phyloP scores from a whole-genome alignment of 805 yeast species.

The Clavispora asparagi region DNA sequence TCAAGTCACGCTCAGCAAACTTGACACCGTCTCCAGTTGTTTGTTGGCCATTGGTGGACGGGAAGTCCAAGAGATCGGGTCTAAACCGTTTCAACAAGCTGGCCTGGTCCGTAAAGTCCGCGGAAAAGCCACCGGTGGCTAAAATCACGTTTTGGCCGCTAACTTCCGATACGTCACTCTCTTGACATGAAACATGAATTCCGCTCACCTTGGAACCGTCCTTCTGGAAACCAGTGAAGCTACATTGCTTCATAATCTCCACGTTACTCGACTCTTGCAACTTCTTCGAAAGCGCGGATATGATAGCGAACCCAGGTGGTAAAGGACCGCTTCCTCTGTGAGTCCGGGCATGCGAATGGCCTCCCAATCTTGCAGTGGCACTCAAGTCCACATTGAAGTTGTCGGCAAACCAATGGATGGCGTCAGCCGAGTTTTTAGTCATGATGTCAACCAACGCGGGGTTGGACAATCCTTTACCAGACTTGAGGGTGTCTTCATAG shows the following conservation, averaged over 20 bases:
- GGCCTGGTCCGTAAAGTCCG: constrained; percentile 31
- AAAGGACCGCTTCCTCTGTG: constrained; percentile 38
- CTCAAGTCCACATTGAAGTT: constrained; percentile 24
- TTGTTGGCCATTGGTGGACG: constrained; percentile 53
- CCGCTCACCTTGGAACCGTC: constrained; percentile 33
- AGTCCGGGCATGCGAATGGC: constrained; percentile 37
- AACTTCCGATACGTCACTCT: constrained; percentile 11
- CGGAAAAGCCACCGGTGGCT: constrained; percentile 59
- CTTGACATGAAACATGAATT: constrained; percentile 13
- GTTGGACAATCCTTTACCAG: constrained; percentile 29
- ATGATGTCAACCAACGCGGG: constrained; percentile 21
- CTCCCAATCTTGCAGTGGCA: constrained; percentile 32
- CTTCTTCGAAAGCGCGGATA: constrained; percentile 39
- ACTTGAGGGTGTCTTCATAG: constrained; percentile 24
- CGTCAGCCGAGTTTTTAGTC: constrained; percentile 22
- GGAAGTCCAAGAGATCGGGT: constrained; percentile 41
- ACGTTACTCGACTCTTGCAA: constrained; percentile 27
- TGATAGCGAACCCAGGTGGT: constrained; percentile 59
- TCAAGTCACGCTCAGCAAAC: constrained; percentile 37
- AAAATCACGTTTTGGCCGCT: constrained; percentile 33
- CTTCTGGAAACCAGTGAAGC: constrained; percentile 18
- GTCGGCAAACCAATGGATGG: constrained; percentile 29
- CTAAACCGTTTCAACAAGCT: constrained; percentile 34
- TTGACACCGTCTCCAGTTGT: constrained; percentile 58
- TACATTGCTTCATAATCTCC: constrained; percentile 12